phyloP scores from a whole-genome alignment of 805 yeast species.

The Candida easanensis region DNA sequence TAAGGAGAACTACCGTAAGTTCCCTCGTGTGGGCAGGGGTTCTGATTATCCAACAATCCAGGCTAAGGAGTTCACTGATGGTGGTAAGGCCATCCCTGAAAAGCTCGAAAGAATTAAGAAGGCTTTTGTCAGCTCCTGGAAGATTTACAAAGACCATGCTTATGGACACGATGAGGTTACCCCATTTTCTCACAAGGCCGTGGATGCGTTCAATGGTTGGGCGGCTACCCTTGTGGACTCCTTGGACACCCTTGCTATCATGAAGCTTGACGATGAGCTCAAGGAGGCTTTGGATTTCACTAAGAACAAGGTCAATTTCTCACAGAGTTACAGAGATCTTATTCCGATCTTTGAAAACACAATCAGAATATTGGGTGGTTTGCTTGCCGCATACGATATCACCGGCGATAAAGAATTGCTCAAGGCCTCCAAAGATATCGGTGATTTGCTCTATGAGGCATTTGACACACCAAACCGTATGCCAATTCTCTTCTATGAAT shows the following conservation, averaged over 20 bases:
- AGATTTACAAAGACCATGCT: conserved; percentile 37
- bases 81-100: conserved; percentile 25
- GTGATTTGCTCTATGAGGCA: conserved; percentile 47
- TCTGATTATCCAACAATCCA: conserved; percentile 30
- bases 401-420: conserved; percentile 35
- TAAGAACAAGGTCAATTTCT: conserved; percentile 35
- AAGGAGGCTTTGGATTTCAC: conserved; percentile 37
- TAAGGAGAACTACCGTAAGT: conserved; percentile 23
- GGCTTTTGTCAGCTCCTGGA: conserved; percentile 44
- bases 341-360: conserved; percentile 51
- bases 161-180: conserved; percentile 45
- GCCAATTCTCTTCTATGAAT: conserved; percentile 45
- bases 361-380: conserved; percentile 51
- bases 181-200: conserved; percentile 35
- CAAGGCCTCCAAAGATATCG: conserved; percentile 42
- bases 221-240: conserved; percentile 49
- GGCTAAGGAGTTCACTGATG: conserved; percentile 27
- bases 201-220: conserved; percentile 48
- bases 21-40: conserved; percentile 17
- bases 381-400: conserved; percentile 50
- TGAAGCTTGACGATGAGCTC: conserved; percentile 41
- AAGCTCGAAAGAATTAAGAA: conserved; percentile 32
- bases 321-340: conserved; percentile 34
- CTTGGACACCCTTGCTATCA: conserved; percentile 48
- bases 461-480: conserved; percentile 59